Evolutionary conservation across 192 early-diverging fungal genomes (phyloP).

Genomic region (Mortierella claussenii): DNA sequence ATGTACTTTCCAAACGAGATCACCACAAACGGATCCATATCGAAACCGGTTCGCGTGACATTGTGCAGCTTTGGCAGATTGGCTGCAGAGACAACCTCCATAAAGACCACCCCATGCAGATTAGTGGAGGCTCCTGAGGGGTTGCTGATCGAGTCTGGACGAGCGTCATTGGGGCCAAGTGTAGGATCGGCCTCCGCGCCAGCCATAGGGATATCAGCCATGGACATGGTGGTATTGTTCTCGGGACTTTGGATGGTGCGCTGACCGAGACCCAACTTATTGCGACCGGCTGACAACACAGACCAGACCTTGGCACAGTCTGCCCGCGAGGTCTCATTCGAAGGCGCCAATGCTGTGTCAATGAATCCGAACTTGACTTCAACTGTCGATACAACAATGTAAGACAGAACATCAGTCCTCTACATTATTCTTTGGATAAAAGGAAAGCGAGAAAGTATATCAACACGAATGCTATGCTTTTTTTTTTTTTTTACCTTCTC

Average conservation of each 20-base stretch:
- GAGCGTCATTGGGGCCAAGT: not conserved
- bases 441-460: too few species aligned
- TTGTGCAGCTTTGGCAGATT: constrained; percentile 55
- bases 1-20: constrained; percentile 76
- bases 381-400: too few species aligned
- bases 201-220: constrained; percentile 42
- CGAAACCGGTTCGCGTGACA: constrained; percentile 67
- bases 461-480: too few species aligned
- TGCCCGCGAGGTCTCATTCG: constrained; percentile 9
- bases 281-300: constrained; percentile 3
- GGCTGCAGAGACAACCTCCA: constrained; percentile 60
- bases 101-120: constrained; percentile 59
- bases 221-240: constrained; percentile 9
- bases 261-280: constrained; percentile 31
- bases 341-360: constrained; percentile 19
- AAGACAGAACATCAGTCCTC: too few species aligned
- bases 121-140: constrained; percentile 22
- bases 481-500: constrained; percentile 27
- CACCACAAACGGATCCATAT: constrained; percentile 87
- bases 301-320: constrained; percentile 32
- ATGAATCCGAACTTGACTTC: constrained; percentile 49
- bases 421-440: too few species aligned
- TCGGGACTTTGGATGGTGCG: constrained; percentile 6
- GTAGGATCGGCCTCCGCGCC: constrained; percentile 15
- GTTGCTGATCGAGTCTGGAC: not conserved